Evolutionary conservation across 371 early-diverging fungal species (phyloP), one percentile per base, ranked within the genome.

Genomic region (Mucor irregularis): DNA sequence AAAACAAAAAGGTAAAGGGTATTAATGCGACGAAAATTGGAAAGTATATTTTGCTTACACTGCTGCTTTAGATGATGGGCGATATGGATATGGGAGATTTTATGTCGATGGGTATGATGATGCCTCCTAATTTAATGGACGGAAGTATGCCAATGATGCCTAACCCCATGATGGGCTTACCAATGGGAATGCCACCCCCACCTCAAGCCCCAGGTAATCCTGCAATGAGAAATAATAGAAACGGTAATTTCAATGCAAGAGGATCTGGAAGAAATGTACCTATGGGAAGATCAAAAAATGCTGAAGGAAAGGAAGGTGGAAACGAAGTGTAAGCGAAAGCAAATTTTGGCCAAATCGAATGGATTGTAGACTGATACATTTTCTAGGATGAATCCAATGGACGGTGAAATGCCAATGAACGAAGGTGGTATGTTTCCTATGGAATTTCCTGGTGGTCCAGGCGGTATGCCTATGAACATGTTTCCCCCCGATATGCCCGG

Each of bases 111-210:
- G 67, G 73, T 16, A 78, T 78, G 91, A 92, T 68, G 76, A 96
- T 48, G 85, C 85, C 38, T 87, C 93, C 76, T 92, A 99, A 34
- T 93, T 95, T 78, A 96, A 97, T 76, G 90, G 95, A 54, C 97
- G 71, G 64, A 6, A 74, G 73, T 47, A 73, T 70, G 58, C 53
- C 57, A n/a, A 33, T 45, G 19, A 50, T 61, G 50, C 66, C 66
- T 19, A 61, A 49, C 19, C 61, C 61, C 13, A 53, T 58, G 55
- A 54, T 64, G 53, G 54, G 55, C 10, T 45, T 62, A 31, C 64
- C 64, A 5, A 57, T 62, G 49, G 62, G 57, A 24, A 61, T 61
- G 43, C 39, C 49, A 35, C 58, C 54, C 17, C 63, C 44, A 37
- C 51, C 42, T 38, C 51, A 45, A 38, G 14, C 49, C 0, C 38